Evolutionary conservation across 345 rosid genomes (phyloP).

Genomic region (Geranium rotundifolium): DNA sequence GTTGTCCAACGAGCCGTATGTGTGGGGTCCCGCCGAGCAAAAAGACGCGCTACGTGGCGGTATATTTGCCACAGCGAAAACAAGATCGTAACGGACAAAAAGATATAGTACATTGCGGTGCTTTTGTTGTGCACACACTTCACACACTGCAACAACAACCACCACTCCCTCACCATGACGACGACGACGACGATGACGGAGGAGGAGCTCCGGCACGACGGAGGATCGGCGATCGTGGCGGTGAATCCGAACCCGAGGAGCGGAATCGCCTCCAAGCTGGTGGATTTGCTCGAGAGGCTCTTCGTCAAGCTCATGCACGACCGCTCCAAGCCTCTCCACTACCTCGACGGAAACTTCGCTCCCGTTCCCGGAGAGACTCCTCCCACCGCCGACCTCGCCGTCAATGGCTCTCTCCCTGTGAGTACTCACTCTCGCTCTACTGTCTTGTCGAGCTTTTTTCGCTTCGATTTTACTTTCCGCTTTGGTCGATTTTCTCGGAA

Average conservation of each 20-base stretch:
- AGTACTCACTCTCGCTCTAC: constrained; percentile 6
- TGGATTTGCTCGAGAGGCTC: constrained; percentile 64
- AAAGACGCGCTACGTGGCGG: too few relatives aligned
- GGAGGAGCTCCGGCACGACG: constrained; percentile 6
- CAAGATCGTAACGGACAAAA: too few relatives aligned
- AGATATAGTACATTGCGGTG: too few relatives aligned
- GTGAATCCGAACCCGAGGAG: constrained; percentile 58
- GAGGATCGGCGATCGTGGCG: constrained; percentile 17
- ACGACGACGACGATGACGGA: neutral
- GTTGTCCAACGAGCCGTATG: too few relatives aligned
- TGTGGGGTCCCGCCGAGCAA: too few relatives aligned
- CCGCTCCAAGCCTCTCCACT: constrained; percentile 61
- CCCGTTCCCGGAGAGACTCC: constrained; percentile 58
- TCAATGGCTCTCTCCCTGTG: constrained; percentile 76
- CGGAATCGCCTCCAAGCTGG: constrained; percentile 51
- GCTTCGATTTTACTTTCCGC: neutral
- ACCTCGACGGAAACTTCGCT: constrained; percentile 81
- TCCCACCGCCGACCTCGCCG: constrained; percentile 55
- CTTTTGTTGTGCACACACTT: too few relatives aligned
- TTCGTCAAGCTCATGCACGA: constrained; percentile 63
- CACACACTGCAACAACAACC: too few relatives aligned
- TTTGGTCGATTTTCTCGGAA: constrained; percentile 1
- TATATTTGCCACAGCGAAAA: too few relatives aligned
- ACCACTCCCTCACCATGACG: too few relatives aligned
- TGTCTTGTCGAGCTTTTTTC: neutral